Percentiles rank a stretch among this genome's conserved stretches.
Conservation (phyloP, 1,139 yeast species). For the Geotrichum phurueaensis region DNA sequence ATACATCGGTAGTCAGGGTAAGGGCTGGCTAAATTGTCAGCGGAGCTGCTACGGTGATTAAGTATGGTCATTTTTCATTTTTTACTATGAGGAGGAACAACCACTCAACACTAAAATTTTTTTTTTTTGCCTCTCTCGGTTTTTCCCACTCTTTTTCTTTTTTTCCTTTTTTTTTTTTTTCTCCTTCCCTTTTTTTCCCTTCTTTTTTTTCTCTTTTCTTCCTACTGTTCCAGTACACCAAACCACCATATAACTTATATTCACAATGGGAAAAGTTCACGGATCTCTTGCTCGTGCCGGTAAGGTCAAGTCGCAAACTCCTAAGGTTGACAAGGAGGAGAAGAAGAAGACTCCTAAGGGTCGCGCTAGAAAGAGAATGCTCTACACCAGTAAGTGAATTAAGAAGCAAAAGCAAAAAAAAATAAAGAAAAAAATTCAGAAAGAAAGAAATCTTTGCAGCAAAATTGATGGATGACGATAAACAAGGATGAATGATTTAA, state of each 20-base stretch:
- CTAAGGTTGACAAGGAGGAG: conserved; percentile 90
- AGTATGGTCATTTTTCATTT: neutral
- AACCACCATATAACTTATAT: neutral
- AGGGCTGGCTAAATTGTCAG: neutral
- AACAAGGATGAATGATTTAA: neutral
- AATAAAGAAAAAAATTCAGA: neutral
- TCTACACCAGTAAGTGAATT: conserved; percentile 74
- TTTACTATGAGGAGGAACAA: neutral
- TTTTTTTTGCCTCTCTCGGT: neutral
- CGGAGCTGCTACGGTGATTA: neutral
- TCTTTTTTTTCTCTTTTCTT: neutral
- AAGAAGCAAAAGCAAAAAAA: no score
- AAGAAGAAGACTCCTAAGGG: conserved; percentile 71
- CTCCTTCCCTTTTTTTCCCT: neutral
- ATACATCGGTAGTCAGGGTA: neutral
- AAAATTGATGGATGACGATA: neutral
- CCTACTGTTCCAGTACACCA: neutral
- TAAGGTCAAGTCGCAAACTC: conserved; percentile 98
- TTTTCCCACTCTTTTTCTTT: neutral
- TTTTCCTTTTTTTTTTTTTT: neutral
- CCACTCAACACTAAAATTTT: neutral
- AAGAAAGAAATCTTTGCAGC: neutral
- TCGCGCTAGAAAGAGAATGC: conserved; percentile 97
- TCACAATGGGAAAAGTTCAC: conserved; percentile 80
- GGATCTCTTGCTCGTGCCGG: conserved; percentile 99